Conservation (phyloP, 306 rosid genomes). For the Herpetospermum pedunculosum region DNA sequence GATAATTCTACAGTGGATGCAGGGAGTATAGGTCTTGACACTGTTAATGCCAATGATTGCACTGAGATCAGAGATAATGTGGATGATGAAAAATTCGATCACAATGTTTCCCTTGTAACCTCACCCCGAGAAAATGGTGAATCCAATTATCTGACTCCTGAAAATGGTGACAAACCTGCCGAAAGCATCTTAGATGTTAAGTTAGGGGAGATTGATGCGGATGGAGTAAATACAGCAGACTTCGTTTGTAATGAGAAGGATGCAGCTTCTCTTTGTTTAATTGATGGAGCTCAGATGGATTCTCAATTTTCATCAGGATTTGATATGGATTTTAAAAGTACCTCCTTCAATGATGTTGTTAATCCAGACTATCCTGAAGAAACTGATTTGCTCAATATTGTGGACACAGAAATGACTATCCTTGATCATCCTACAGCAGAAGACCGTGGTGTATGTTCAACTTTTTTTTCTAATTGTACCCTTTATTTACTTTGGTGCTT, state of each 20-base stretch:
- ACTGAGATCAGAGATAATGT: constrained; percentile 27
- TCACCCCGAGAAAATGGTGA: constrained; percentile 32
- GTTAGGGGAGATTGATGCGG: constrained; percentile 29
- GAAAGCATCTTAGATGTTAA: constrained; percentile 31
- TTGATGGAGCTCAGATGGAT: constrained; percentile 25
- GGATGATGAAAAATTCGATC: constrained; percentile 28
- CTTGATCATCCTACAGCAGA: constrained; percentile 27
- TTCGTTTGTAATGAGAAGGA: constrained; percentile 43
- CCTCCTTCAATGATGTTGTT: constrained; percentile 30
- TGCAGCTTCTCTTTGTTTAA: constrained; percentile 19
- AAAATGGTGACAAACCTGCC: constrained; percentile 23
- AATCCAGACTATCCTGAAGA: constrained; percentile 35
- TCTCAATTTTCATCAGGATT: constrained; percentile 24
- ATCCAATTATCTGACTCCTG: constrained; percentile 16
- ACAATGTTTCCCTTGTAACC: constrained; percentile 22
- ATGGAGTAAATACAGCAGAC: constrained; percentile 29
- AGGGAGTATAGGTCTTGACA: constrained; percentile 19
- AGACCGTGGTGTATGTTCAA: constrained; percentile 52
- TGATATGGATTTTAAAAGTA: constrained; percentile 35
- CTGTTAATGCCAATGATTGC: constrained; percentile 22
- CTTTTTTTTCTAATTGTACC: neutral
- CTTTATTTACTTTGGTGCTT: neutral
- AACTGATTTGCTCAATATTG: constrained; percentile 26
- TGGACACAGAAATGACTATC: constrained; percentile 28
- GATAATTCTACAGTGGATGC: constrained; percentile 17